Base-by-base conservation (phyloP, 352 stramenopile species). In the Pythium apleroticum region DNA sequence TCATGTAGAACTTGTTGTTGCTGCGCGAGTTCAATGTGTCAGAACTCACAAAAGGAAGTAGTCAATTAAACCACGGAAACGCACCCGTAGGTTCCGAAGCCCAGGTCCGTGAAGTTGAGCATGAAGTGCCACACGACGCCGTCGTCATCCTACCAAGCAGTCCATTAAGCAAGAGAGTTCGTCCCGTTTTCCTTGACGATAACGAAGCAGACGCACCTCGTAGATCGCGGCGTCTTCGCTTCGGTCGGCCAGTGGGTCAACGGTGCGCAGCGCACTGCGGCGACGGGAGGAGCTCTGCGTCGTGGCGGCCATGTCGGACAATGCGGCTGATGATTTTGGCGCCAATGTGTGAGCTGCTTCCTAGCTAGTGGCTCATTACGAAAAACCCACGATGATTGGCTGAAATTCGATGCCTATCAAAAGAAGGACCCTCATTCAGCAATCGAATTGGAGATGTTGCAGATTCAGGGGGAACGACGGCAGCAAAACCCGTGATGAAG, bases 1-100 rank as follows among this genome's bases (percentile, higher is more conserved):
- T 58, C 78, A 81, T 83, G 74, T 91, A 91, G 39, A 87, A 91
- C 63, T 91, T 91, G 68, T 91, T 91, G 77, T 87, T 89, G 3
- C 81, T 90, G 43, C 2, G 33, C 9, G 30, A 33, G 10, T 33
- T 11, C 65, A n/a, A 57, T 43, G n/a, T 63, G 6, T 52, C 52
- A 39, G 33, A 45, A 8, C 48, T 24, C 35, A 41, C 10, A 17
- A 41, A 4, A 41, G 14, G 5, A 1, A 41, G 35, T 12, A 14
- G 35, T 19, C 35, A 4, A 6, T 3, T 41, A 19, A 41, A 12
- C 15, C 35, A 41, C 35, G 7, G 35, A 41, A 41, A 39, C 28
- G 27, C 52, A 89, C 78, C 80, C 78, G 52, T 77, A 81, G 19
- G 63, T 68, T 11, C 80, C 83, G 48, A 78, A 88, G 5, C 72